Evolutionary conservation across 2,329 filamentous ascomycete genomes (phyloP).

Genomic region (Zarea fungicola): DNA sequence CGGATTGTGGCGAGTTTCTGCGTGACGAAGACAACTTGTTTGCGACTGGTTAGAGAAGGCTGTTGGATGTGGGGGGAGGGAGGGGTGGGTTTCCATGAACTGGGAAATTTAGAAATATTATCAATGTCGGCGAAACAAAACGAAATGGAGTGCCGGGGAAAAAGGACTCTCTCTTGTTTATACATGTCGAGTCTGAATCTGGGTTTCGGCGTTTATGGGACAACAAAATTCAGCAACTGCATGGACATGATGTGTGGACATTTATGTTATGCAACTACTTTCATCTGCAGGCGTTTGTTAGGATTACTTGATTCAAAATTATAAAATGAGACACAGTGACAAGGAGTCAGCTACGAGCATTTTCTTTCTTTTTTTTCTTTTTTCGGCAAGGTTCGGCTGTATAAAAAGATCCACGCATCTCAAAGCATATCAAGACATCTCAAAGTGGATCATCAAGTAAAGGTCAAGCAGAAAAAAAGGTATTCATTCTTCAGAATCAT

Average conservation of each 20-base stretch:
- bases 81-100: too few relatives aligned
- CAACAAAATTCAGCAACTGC: slow-evolving; percentile 6
- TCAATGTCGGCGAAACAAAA: too few relatives aligned
- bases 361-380: too few relatives aligned
- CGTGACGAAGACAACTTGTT: slow-evolving; percentile 71
- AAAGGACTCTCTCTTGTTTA: background rate
- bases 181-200: slow-evolving; percentile 3
- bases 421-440: too few relatives aligned
- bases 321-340: background rate
- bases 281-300: slow-evolving; percentile 9
- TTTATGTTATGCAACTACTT: slow-evolving; percentile 5
- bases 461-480: too few relatives aligned
- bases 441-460: too few relatives aligned
- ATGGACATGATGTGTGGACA: slow-evolving; percentile 4
- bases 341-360: background rate
- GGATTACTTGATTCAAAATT: background rate
- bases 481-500: slow-evolving; percentile 8
- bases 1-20: slow-evolving; percentile 91
- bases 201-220: slow-evolving; percentile 9
- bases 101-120: too few relatives aligned
- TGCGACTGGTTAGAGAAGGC: slow-evolving; percentile 39
- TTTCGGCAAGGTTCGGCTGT: too few relatives aligned
- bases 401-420: too few relatives aligned
- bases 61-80: background rate
- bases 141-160: background rate